Percentiles rank a stretch among this genome's conserved stretches.
phyloP scores from a whole-genome alignment of 192 early-diverging fungal genomes.

The Coemansia sp. region DNA sequence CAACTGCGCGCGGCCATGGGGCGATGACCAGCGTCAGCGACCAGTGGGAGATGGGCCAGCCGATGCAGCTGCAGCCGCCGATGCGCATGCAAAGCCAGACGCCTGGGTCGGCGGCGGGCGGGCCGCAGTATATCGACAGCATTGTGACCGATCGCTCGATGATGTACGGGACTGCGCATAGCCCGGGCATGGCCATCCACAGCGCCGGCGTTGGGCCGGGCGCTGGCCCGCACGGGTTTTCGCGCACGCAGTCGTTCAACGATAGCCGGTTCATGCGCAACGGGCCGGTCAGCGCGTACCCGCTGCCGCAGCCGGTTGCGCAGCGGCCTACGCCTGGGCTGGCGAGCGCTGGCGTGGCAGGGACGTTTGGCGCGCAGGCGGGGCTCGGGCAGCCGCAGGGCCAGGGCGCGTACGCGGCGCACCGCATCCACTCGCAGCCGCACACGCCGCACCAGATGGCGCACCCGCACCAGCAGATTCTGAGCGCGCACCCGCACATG shows the following conservation, averaged over 20 bases:
- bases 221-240: constrained; percentile 59
- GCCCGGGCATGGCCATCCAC: constrained; percentile 18
- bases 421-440: constrained; percentile 41
- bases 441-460: constrained; percentile 33
- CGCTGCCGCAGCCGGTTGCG: constrained; percentile 46
- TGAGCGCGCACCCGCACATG: constrained; percentile 13
- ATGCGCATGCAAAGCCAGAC: constrained; percentile 24
- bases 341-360: constrained; percentile 19
- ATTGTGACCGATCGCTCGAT: constrained; percentile 33
- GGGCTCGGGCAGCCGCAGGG: constrained; percentile 9
- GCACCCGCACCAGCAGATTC: constrained; percentile 25
- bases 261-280: constrained; percentile 55
- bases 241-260: constrained; percentile 83
- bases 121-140: constrained; percentile 22
- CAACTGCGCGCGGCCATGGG: constrained; percentile 13
- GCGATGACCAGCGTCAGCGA: constrained; percentile 25
- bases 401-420: constrained; percentile 16
- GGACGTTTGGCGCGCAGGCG: constrained; percentile 18
- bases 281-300: constrained; percentile 38
- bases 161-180: constrained; percentile 28
- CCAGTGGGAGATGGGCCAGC: constrained; percentile 40
- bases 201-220: constrained; percentile 57
- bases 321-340: constrained; percentile 36
- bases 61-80: constrained; percentile 22
- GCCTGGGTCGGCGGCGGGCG: constrained; percentile 5